Evolutionary conservation across 192 early-diverging fungal genomes (phyloP).

Genomic region (Pilobolus umbonatus): DNA sequence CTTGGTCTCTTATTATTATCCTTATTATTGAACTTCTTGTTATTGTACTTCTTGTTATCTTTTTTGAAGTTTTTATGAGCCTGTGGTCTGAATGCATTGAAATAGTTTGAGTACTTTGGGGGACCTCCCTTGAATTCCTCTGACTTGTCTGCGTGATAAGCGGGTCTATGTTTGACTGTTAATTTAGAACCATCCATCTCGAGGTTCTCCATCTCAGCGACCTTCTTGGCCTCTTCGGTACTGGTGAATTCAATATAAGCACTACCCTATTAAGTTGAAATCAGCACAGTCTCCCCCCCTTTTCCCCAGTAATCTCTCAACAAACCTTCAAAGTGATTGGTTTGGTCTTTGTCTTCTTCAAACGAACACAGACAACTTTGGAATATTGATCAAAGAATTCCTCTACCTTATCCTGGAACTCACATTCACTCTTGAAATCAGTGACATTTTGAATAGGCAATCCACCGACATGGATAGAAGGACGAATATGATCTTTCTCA

Average conservation of each 20-base stretch:
- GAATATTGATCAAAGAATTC: slow-evolving; percentile 37
- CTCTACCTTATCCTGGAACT: slow-evolving; percentile 41
- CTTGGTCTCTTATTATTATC: background rate
- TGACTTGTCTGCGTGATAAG: slow-evolving; percentile 10
- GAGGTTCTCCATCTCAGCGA: slow-evolving; percentile 33
- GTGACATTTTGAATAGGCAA: slow-evolving; percentile 16
- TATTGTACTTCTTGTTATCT: slow-evolving; percentile 14
- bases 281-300: slow-evolving; percentile 5
- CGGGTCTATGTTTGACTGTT: slow-evolving; percentile 20
- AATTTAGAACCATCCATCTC: slow-evolving; percentile 40
- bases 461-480: slow-evolving; percentile 45
- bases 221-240: slow-evolving; percentile 45
- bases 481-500: slow-evolving; percentile 29
- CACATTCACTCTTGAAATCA: background rate
- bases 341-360: slow-evolving; percentile 18
- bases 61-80: background rate
- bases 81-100: slow-evolving; percentile 25
- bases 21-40: background rate
- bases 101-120: background rate
- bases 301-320: slow-evolving; percentile 16
- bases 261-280: slow-evolving; percentile 36
- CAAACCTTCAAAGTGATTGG: slow-evolving; percentile 30
- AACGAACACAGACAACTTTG: slow-evolving; percentile 39
- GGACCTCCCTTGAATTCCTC: slow-evolving; percentile 24
- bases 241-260: slow-evolving; percentile 50